Evolutionary conservation across 495 filamentous ascomycete species (phyloP).

Genomic region (Penicillium simplicissimum): DNA sequence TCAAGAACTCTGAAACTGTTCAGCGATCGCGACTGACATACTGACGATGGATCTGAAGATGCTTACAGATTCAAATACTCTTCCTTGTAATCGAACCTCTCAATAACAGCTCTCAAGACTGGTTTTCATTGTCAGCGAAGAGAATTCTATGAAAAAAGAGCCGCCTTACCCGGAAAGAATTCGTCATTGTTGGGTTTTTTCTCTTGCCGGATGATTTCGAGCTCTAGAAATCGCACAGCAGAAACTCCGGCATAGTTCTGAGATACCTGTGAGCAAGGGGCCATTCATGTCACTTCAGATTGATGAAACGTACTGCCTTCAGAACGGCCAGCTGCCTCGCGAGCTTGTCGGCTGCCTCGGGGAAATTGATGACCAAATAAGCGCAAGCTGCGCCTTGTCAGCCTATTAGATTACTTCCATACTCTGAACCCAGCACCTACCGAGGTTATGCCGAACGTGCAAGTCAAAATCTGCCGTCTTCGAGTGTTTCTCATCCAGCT

Average conservation of each 20-base stretch:
- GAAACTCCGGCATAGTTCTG: slow-evolving; percentile 62
- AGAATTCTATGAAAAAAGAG: neutral
- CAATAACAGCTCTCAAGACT: neutral
- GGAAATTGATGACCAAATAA: slow-evolving; percentile 13
- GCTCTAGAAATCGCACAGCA: slow-evolving; percentile 53
- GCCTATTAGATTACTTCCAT: neutral
- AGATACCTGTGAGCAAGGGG: neutral
- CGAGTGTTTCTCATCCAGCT: slow-evolving; percentile 36
- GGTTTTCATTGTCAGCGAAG: neutral
- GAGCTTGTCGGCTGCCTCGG: slow-evolving; percentile 10
- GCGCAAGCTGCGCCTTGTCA: slow-evolving; percentile 27
- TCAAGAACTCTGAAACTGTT: neutral
- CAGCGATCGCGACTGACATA: neutral
- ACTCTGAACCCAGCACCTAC: slow-evolving; percentile 10
- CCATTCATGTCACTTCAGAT: too few relatives aligned
- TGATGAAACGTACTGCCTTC: slow-evolving; percentile 20
- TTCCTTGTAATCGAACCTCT: neutral
- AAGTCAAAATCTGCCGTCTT: slow-evolving; percentile 48
- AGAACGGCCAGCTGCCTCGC: slow-evolving; percentile 12
- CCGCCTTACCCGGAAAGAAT: neutral
- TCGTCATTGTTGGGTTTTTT: neutral
- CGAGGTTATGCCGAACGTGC: slow-evolving; percentile 57
- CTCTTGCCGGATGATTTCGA: neutral
- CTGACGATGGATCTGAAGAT: neutral
- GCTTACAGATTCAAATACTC: neutral